Base-by-base conservation (phyloP, 208 protist genomes). In the Leishmania tarentolae region DNA sequence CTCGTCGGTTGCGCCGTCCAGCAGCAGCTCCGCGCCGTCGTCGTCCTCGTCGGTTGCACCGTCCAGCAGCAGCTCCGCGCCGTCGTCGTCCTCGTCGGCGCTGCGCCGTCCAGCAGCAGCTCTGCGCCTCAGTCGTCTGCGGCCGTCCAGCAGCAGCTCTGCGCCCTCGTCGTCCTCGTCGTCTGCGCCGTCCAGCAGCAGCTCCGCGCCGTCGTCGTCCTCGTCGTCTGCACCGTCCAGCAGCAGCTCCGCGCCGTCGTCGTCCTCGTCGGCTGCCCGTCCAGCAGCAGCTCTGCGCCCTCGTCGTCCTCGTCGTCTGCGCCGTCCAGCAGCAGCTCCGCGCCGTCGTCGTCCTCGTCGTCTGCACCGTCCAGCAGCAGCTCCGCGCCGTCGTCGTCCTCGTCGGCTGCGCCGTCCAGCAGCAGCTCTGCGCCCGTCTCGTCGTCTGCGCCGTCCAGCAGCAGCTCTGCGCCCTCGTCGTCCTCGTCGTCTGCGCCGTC, bases 81-180 rank as follows among this genome's bases (percentile, higher is more conserved):
- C 56, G 56, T 61, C 56, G 56, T 61, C 56, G 56, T 61, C 56
- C 56, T 61, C 56, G 56, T 61, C 56, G 56, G n/a, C n/a, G 17
- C 56, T 61, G 56, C 56, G 56, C 56, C 56, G 56, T 61, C 56
- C 56, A 61, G 56, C 56, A 61, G 56, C 56, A 61, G 56, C 56
- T 61, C 56, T 21, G 56, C 56, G 56, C 56, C 56, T 9, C 28
- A 9, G 56, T 61, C 56, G 56, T 61, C 56, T 21, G 17, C 56
- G 56, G 56, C 56, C 56, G 56, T 61, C 56, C 56, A 61, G 56
- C 56, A 61, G 56, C 56, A 61, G 56, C 56, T 61, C 56, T 21
- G 56, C 56, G 56, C 56, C 56, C 17, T 61, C 56, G 56, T 59
- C 56, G 56, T 61, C 56, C 56, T 61, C 56, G 56, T 61, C 56